Evolutionary conservation across 2,329 filamentous ascomycete species (phyloP), one percentile per base, ranked within the genome.

Genomic region (Botrytis medusae): DNA sequence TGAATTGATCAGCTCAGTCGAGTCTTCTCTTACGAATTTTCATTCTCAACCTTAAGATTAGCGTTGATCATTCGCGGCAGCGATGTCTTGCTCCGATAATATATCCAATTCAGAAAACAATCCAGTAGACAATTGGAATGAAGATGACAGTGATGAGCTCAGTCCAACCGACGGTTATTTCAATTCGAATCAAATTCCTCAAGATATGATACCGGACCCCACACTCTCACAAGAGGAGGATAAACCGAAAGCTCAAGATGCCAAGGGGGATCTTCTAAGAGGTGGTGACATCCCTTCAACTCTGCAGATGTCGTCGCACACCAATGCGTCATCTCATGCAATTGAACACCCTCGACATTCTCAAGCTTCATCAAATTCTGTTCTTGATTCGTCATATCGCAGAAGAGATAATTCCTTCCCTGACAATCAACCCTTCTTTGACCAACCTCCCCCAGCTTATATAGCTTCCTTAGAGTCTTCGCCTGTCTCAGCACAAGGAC

Each of bases 161-260:
- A 78, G 75, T 59, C 80, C 80, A 18, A 73, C 75, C 22, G 76
- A 80, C 78, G 79, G 80, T 34, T 80, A 80, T 73, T 81, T 81
- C 73, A 74, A 75, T 72, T 75, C 70, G n/a, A 70, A 71, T 51
- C 72, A 75, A 29, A 71, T 75, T 46, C 69, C 75, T 32, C 61
- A 70, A 64, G 70, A 74, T 44, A 62, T 69, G 22, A 29, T 65
- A 25, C 37, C n/a, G 12, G 48, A 71, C 54, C 71, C 57, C 6
- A 69, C 71, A 22, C n/a, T n/a, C n/a, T 57, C 29, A 48, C 42
- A 60, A 25, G 48, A 29, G 22, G 48, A 46, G 20, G 46, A 54
- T 22, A 42, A 44, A 4, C 22, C 46, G 37, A 68, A 57, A 22
- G 12, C 22, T 32, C 70, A 29, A 22, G 14, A 40, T 16, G 34